A percentile compares a stretch with the other conserved stretches of the same genome.
phyloP scores from a whole-genome alignment of 768 basidiomycete genomes.

The Lanmaoa rubissima region DNA sequence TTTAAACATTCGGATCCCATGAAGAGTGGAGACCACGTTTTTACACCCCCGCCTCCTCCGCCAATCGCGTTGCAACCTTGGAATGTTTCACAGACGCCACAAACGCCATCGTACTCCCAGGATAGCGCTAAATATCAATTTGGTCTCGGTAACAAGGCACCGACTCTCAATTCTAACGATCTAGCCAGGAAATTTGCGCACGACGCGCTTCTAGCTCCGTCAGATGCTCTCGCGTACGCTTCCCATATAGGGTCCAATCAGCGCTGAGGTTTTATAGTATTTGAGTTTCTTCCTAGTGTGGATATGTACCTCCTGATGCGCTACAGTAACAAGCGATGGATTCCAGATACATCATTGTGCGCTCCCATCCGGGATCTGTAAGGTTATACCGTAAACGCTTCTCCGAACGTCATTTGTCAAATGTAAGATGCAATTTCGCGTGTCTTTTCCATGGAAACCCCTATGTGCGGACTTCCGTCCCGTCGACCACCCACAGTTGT shows the following conservation, averaged over 20 bases:
- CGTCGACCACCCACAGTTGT: background rate
- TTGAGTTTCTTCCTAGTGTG: background rate
- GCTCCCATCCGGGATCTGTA: background rate
- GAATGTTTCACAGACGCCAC: background rate
- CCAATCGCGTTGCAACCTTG: background rate
- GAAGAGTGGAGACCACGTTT: background rate
- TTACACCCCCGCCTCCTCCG: background rate
- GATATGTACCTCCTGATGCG: background rate
- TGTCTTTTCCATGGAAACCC: slow-evolving; percentile 10
- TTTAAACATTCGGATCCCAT: background rate
- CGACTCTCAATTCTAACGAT: slow-evolving; percentile 4
- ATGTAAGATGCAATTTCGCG: background rate
- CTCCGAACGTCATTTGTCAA: background rate
- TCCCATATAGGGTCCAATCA: slow-evolving; percentile 1
- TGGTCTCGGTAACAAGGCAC: slow-evolving; percentile 7
- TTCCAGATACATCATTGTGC: background rate
- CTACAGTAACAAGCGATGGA: background rate
- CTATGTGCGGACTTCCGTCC: slow-evolving; percentile 4
- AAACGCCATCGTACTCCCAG: background rate
- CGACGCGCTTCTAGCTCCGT: slow-evolving; percentile 4
- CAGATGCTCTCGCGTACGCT: background rate
- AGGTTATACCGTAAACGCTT: slow-evolving; percentile 4
- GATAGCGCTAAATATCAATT: slow-evolving; percentile 1
- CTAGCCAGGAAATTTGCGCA: slow-evolving; percentile 7
- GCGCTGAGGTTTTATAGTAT: slow-evolving; percentile 1